Conservation (phyloP, 768 basidiomycete genomes). For the Amanita polypyramis region DNA sequence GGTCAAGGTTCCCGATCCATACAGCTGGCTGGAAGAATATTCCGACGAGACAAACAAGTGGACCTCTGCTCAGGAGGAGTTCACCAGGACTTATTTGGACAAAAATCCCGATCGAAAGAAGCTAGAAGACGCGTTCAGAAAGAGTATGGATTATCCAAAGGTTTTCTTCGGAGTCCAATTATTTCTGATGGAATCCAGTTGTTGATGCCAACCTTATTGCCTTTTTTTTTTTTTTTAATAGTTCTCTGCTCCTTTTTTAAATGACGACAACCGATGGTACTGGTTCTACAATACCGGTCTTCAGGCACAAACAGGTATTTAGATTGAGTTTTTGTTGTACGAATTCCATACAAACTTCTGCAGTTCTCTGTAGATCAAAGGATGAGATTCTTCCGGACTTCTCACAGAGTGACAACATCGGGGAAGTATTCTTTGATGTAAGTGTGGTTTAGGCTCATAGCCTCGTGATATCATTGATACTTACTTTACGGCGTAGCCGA, state of each 20-base stretch:
- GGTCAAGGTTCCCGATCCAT: constrained; percentile 60
- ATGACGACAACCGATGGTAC: constrained; percentile 67
- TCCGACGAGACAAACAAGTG: constrained; percentile 55
- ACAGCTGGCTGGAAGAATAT: constrained; percentile 63
- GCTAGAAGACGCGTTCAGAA: constrained; percentile 48
- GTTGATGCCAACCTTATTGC: constrained; percentile 1
- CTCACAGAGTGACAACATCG: constrained; percentile 32
- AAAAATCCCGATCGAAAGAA: constrained; percentile 47
- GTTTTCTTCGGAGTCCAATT: constrained; percentile 15
- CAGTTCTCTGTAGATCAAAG: constrained; percentile 56
- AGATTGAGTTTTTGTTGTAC: not conserved
- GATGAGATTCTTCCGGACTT: constrained; percentile 44
- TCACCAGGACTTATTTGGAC: constrained; percentile 51
- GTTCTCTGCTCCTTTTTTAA: constrained; percentile 54
- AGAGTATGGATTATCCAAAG: constrained; percentile 32
- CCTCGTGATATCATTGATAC: constrained; percentile 6
- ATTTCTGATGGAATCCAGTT: constrained; percentile 7
- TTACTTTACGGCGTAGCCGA: constrained; percentile 36
- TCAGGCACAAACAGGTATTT: constrained; percentile 48
- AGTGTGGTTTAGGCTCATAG: constrained; percentile 11
- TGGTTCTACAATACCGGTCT: constrained; percentile 76
- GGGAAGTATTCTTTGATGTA: constrained; percentile 77
- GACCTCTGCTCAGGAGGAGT: constrained; percentile 49
- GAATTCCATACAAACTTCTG: not conserved
- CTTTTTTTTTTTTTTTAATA: constrained; percentile 16